phyloP scores from a whole-genome alignment of 140 eudicot genomes.

The Senecio squalidus region DNA sequence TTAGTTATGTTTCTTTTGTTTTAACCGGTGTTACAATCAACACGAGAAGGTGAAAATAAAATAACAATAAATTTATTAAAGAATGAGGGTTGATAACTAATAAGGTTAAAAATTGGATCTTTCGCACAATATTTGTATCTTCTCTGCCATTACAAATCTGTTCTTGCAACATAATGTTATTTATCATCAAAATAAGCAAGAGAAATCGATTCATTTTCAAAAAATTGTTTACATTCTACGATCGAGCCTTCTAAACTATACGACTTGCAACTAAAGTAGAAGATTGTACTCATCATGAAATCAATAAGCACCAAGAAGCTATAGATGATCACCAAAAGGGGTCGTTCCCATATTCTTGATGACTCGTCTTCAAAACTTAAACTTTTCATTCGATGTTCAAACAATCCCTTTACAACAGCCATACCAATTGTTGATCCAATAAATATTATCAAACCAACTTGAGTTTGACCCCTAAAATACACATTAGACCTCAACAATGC shows the following conservation, averaged over 20 bases:
- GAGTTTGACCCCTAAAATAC: slow-evolving; percentile 67
- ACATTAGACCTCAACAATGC: slow-evolving; percentile 66
- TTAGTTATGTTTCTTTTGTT: too few relatives aligned
- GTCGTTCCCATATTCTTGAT: slow-evolving; percentile 71
- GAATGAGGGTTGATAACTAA: too few relatives aligned
- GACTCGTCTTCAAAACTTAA: slow-evolving; percentile 61
- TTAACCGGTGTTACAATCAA: too few relatives aligned
- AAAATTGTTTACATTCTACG: slow-evolving; percentile 42
- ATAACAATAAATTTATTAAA: too few relatives aligned
- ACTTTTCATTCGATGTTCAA: slow-evolving; percentile 72
- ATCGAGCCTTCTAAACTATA: slow-evolving; percentile 40
- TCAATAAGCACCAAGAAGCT: slow-evolving; percentile 67
- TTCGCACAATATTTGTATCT: too few relatives aligned
- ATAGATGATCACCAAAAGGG: slow-evolving; percentile 62
- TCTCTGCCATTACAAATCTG: too few relatives aligned
- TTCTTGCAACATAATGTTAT: not conserved
- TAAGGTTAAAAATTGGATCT: too few relatives aligned
- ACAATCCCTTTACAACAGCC: slow-evolving; percentile 62
- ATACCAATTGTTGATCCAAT: slow-evolving; percentile 59
- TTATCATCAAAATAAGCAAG: slow-evolving; percentile 7
- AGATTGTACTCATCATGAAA: slow-evolving; percentile 73
- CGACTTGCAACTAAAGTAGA: slow-evolving; percentile 62
- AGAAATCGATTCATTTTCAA: slow-evolving; percentile 29
- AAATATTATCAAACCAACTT: slow-evolving; percentile 58
- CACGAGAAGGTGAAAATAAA: too few relatives aligned